Evolutionary conservation across 2,329 filamentous ascomycete genomes (phyloP).

Genomic region (Lomentospora prolificans): DNA sequence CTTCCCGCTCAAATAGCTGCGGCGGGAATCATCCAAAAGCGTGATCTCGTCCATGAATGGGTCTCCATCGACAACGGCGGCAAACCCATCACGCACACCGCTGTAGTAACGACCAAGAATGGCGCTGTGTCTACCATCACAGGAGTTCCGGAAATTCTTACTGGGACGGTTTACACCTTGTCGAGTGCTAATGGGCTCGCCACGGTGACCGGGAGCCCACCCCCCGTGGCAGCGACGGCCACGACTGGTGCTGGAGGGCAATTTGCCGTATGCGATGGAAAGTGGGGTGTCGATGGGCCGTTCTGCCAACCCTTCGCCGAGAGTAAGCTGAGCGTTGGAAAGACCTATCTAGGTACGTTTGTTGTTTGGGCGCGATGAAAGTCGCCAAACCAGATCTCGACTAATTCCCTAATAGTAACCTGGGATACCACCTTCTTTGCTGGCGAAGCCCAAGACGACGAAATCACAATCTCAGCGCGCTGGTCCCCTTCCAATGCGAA

Average conservation of each 20-base stretch:
- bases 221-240: slow-evolving; percentile 20
- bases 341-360: slow-evolving; percentile 22
- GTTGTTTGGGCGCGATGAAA: no score
- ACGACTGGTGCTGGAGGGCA: slow-evolving; percentile 17
- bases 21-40: slow-evolving; percentile 9
- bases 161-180: slow-evolving; percentile 20
- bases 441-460: slow-evolving; percentile 10
- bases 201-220: slow-evolving; percentile 22
- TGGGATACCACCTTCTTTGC: slow-evolving; percentile 21
- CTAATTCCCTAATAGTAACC: slow-evolving; percentile 18
- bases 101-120: slow-evolving; percentile 16
- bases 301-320: slow-evolving; percentile 23
- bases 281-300: slow-evolving; percentile 17
- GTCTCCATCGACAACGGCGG: slow-evolving; percentile 21
- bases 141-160: slow-evolving; percentile 19
- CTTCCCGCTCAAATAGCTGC: slow-evolving; percentile 7
- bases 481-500: slow-evolving; percentile 8
- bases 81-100: slow-evolving; percentile 18
- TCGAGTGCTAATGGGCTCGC: slow-evolving; percentile 15
- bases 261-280: slow-evolving; percentile 19
- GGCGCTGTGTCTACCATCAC: slow-evolving; percentile 19
- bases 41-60: slow-evolving; percentile 17
- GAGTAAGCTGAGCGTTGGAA: slow-evolving; percentile 18
- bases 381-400: no score
- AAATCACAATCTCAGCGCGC: slow-evolving; percentile 14